These are phyloP conservation scores for Kodamaea kakaduensis DNA, from an alignment of 805 yeast genomes.

Conservation along the genomic window DNA sequence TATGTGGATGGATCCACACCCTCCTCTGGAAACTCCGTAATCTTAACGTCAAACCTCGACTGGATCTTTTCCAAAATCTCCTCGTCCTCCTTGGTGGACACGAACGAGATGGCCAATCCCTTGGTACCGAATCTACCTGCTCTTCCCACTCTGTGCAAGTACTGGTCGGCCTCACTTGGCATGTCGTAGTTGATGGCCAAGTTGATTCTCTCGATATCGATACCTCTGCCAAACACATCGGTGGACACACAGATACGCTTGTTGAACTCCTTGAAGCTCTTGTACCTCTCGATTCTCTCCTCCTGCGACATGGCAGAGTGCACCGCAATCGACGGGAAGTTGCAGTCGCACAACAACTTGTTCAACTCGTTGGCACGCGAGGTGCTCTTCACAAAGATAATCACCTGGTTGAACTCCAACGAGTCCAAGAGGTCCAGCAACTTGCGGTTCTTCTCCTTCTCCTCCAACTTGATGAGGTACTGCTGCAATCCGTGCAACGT, in stretches of 20 bases:
- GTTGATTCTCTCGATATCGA: constrained; percentile 97
- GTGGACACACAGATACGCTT: constrained; percentile 98
- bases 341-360: constrained; percentile 81
- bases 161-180: constrained; percentile 96
- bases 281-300: constrained; percentile 96
- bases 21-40: constrained; percentile 93
- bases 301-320: constrained; percentile 95
- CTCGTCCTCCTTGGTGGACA: constrained; percentile 81
- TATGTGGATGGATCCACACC: constrained; percentile 97
- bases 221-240: constrained; percentile 99
- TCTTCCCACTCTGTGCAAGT: constrained; percentile 98
- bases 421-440: constrained; percentile 89
- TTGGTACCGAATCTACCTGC: constrained; percentile 99
- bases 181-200: constrained; percentile 96
- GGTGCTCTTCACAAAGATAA: constrained; percentile 89
- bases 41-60: constrained; percentile 94
- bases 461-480: constrained; percentile 84
- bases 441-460: constrained; percentile 89
- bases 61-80: constrained; percentile 89
- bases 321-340: constrained; percentile 96
- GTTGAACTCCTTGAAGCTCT: constrained; percentile 94
- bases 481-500: constrained; percentile 98
- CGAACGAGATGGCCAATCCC: constrained; percentile 93
- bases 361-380: constrained; percentile 90
- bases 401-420: constrained; percentile 96